A percentile compares a stretch with the other conserved stretches of the same genome.
Evolutionary conservation across 306 rosid species (phyloP).

Genomic region (Castanea mollissima): DNA sequence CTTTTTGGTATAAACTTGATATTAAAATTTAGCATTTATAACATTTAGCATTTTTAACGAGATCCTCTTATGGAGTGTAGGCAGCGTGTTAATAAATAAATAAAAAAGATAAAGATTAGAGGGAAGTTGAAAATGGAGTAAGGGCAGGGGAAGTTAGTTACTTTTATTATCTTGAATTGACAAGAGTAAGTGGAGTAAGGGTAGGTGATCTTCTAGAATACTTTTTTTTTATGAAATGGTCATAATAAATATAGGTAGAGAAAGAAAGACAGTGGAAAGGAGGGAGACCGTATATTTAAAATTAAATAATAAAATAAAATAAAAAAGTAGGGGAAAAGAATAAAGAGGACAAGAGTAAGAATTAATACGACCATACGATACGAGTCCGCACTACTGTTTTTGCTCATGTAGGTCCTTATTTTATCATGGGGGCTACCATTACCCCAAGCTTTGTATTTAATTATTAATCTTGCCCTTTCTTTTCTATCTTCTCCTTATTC

Average conservation of each 20-base stretch:
- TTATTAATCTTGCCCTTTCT: neutral
- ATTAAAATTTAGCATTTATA: too few species aligned
- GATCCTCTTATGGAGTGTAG: too few species aligned
- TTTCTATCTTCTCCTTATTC: neutral
- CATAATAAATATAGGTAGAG: slow-evolving; percentile 16
- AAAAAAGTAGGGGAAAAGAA: slow-evolving; percentile 13
- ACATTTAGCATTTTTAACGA: too few species aligned
- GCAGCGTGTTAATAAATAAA: too few species aligned
- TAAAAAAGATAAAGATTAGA: neutral
- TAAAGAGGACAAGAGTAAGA: neutral
- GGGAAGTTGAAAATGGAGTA: neutral
- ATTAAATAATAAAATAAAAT: too few species aligned
- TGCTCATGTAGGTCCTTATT: neutral
- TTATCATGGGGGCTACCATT: neutral
- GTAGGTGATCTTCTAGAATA: slow-evolving; percentile 48
- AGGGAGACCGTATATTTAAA: slow-evolving; percentile 8
- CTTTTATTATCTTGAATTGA: slow-evolving; percentile 35
- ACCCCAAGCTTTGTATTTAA: neutral
- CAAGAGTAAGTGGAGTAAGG: slow-evolving; percentile 47
- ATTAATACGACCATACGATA: slow-evolving; percentile 2
- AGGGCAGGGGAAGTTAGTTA: slow-evolving; percentile 47
- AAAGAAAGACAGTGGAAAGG: slow-evolving; percentile 28
- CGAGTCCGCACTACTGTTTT: neutral
- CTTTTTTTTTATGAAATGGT: slow-evolving; percentile 21
- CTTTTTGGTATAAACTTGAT: too few species aligned